Evolutionary conservation across 306 rosid genomes (phyloP).

Genomic region (Glycyrrhiza uralensis): DNA sequence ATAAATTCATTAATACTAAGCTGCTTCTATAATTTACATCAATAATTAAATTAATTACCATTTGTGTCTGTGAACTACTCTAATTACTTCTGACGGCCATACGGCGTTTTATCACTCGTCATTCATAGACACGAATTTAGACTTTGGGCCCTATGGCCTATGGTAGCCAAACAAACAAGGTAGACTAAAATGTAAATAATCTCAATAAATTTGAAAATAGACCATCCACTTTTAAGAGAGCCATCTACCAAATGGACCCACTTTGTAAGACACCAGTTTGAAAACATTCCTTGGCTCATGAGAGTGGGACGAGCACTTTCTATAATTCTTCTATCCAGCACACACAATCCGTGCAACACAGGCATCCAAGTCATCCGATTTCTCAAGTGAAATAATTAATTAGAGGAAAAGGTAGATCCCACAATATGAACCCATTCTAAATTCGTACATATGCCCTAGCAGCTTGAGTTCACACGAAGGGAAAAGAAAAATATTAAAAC

Average conservation of each 20-base stretch:
- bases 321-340: background rate
- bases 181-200: background rate
- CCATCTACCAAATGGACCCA: background rate
- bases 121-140: background rate
- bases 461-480: background rate
- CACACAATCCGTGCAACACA: slow-evolving; percentile 1
- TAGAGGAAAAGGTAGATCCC: background rate
- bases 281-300: background rate
- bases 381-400: background rate
- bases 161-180: background rate
- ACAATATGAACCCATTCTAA: background rate
- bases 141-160: slow-evolving; percentile 5
- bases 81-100: background rate
- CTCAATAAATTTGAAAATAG: background rate
- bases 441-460: background rate
- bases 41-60: too few species aligned
- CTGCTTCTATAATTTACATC: too few species aligned
- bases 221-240: background rate
- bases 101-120: background rate
- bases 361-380: background rate
- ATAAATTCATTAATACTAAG: too few species aligned
- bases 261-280: background rate
- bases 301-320: background rate
- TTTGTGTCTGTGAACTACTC: too few species aligned
- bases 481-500: background rate